Percentiles rank a stretch among this genome's conserved stretches.
Evolutionary conservation across 2,329 filamentous ascomycete species (phyloP).

Genomic region (Meredithiella fracta): DNA sequence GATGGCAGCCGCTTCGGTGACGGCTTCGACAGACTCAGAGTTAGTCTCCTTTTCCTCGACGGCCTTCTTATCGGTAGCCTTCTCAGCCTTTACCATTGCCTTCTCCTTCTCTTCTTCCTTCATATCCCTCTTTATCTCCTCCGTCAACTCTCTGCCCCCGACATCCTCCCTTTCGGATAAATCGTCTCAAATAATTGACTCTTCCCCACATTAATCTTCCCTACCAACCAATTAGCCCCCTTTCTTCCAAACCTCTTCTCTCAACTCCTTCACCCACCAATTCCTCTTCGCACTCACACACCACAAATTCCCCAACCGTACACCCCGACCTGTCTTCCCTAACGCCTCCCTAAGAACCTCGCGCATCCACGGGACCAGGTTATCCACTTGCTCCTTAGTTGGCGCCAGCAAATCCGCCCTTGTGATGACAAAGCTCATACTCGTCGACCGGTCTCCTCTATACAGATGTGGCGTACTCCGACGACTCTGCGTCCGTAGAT

Average conservation of each 20-base stretch:
- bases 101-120: neutral
- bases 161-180: slow-evolving; percentile 53
- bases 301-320: slow-evolving; percentile 75
- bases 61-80: neutral
- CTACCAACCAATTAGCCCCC: slow-evolving; percentile 90
- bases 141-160: neutral
- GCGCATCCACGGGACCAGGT: slow-evolving; percentile 69
- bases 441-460: slow-evolving; percentile 49
- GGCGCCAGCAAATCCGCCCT: slow-evolving; percentile 73
- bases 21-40: neutral
- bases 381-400: slow-evolving; percentile 67
- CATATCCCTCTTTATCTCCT: neutral
- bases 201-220: slow-evolving; percentile 97
- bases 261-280: slow-evolving; percentile 85
- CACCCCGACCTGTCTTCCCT: slow-evolving; percentile 45
- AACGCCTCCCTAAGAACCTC: slow-evolving; percentile 63
- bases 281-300: slow-evolving; percentile 72
- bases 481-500: slow-evolving; percentile 64
- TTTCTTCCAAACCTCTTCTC: slow-evolving; percentile 67
- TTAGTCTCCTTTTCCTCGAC: neutral
- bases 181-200: slow-evolving; percentile 77
- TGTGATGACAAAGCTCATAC: slow-evolving; percentile 83
- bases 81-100: neutral
- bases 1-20: neutral
- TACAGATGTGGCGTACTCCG: slow-evolving; percentile 53